phyloP scores from a whole-genome alignment of 768 basidiomycete species.

The Phanerochaete carnosa region DNA sequence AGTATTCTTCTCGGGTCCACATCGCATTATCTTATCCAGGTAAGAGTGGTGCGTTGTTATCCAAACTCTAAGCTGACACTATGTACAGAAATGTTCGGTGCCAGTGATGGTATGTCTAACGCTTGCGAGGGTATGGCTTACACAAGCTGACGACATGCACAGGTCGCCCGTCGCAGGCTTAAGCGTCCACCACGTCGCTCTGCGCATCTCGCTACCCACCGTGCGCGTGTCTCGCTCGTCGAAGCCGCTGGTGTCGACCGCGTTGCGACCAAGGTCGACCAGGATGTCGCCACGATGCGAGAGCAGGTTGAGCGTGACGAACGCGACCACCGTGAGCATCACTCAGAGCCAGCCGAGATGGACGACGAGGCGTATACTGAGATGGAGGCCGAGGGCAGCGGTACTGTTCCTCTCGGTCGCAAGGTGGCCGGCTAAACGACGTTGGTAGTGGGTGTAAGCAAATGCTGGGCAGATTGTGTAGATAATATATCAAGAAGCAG shows the following conservation, averaged over 20 bases:
- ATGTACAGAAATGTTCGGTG: constrained; percentile 78
- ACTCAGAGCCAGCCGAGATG: constrained; percentile 12
- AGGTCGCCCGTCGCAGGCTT: constrained; percentile 82
- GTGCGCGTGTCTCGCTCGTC: constrained; percentile 80
- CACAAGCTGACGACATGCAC: background rate
- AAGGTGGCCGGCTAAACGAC: background rate
- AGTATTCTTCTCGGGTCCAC: constrained; percentile 90
- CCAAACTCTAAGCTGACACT: background rate
- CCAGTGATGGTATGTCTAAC: constrained; percentile 72
- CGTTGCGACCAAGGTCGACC: constrained; percentile 80
- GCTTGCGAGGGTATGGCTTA: constrained; percentile 2
- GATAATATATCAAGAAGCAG: background rate
- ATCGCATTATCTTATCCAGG: constrained; percentile 90
- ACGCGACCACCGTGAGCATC: constrained; percentile 17
- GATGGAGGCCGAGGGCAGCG: constrained; percentile 20
- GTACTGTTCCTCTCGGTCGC: constrained; percentile 5
- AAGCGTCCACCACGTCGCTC: constrained; percentile 81
- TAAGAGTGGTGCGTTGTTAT: constrained; percentile 23
- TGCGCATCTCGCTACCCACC: constrained; percentile 79
- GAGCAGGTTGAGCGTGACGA: constrained; percentile 74
- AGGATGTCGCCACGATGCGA: constrained; percentile 78
- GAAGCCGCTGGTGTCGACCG: constrained; percentile 81
- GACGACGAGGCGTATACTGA: constrained; percentile 21
- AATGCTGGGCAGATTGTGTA: background rate
- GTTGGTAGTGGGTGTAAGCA: background rate